Evolutionary conservation across 106 monocot genomes (phyloP), one percentile per base, ranked within the genome.

Genomic region (Platanthera zijinensis): DNA sequence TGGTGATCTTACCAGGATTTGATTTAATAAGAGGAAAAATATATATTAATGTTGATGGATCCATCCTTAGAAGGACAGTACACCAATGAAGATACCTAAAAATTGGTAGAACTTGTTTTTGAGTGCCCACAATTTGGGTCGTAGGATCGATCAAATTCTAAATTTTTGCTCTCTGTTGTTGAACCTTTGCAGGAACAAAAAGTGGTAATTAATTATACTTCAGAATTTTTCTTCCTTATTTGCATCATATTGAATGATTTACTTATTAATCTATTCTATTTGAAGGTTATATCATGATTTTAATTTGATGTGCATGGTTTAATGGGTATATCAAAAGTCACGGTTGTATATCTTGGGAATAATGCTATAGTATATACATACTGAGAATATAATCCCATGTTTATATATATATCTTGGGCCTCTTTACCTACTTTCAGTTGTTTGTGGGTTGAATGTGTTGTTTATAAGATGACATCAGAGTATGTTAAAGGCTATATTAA

Each of bases 61-160:
- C 93, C 96, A 74, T 97, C 96, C 11, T 75, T 97, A 78, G 96
- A 97, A 73, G 96, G 96, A 17, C n/a, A 97, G 69, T 97, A 97
- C 85, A 77, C 87, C 73, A 88, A 91, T 82, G 96, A 97, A 84
- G 93, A 97, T 88, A 93, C 96, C 62, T 80, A 89, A 18, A 91
- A 93, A 54, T 21, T 97, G 25, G 83, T 97, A 80, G 96, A 97
- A 46, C 91, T 97, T 72, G 89, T 93, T 77, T 97, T 93, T 14
- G 91, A 97, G 67, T 97, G 96, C 71, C 80, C 94, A 56, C 96
- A 97, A 71, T 93, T 89, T 77, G 96, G 94, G 61, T 83, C 96
- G 50, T 87, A 91, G 83, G 96, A 97, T 51, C 74, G 96, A 71
- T 93, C 96, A 10, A 97, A 87, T 52, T 82, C 86, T 50, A 93